Base-by-base conservation (phyloP, 441 rosid species). In the Pelargonium myrrhifolium region DNA sequence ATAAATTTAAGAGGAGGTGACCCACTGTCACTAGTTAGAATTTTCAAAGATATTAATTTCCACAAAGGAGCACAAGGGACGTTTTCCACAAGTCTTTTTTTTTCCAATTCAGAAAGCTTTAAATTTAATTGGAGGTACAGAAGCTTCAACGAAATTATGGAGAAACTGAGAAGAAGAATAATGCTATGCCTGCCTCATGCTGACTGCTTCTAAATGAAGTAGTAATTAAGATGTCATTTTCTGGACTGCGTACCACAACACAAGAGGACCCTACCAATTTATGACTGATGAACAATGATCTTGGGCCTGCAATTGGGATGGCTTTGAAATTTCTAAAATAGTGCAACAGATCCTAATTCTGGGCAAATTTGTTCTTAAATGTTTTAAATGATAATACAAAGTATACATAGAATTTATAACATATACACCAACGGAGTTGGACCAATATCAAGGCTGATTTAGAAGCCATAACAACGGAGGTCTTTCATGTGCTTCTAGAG, bases 401-500 rank as follows among this genome's bases (percentile, higher is more conserved):
- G 69, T 11, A 55, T 74, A 65, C 66, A 74, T 37, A 61, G 72
- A 74, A 67, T 72, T 62, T 75, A 77, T 71, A 74, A 66, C 68
- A 66, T 55, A 64, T 10, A 55, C 43, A 74, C 70, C 53, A 35
- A 12, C 11, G 61, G 47, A 31, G 65, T 49, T 43, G 26, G 69
- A 45, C 22, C 59, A 15, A 21, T 26, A 0, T 20, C 2, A 53
- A 17, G 18, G 59, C 9, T 53, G 59, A 53, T 53, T 53, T 17
- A 53, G 24, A 53, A 6, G 60, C 9, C 21, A 55, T 21, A 55
- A 14, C 63, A 56, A 55, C 68, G 47, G 20, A 26, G 71, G 65
- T 49, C 42, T 68, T 65, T 67, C 66, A 28, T 68, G 21, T 62
- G 26, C 20, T 68, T 39, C 9, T 37, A 6, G 53, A 17, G 28